Evolutionary conservation across 306 rosid species (phyloP), one percentile per base, ranked within the genome.

Genomic region (Cucurbita argyrosperma): DNA sequence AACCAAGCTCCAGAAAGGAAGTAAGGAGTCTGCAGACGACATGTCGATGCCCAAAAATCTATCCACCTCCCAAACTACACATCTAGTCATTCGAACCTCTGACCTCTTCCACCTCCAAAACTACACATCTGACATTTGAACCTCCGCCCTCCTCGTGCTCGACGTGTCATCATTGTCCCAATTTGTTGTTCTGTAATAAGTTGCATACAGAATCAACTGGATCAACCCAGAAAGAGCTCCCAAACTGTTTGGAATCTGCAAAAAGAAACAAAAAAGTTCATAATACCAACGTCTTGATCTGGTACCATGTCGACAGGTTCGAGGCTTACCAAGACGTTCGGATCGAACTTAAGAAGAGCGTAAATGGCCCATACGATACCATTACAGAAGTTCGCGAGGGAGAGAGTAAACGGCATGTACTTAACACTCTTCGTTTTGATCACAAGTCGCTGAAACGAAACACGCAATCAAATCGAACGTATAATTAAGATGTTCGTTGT

Each of bases 321-420:
- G 35, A 30, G 55, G 4, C 19, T 26, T 89, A 90, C 97, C 94
- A 76, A 79, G 1, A 94, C 19, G 55, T 80, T 83, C 43, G 70
- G 87, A 82, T 94, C 96, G 75, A 90, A 83, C 72, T 75, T 85
- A 18, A 90, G 87, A 21, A 83, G 37, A 8, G 99, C 88, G 71
- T 86, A 94, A 30, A 53, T 4, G 4, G 76, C 77, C 97, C 97
- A 91, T 5, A 87, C 5, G 10, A 76, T 0, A 45, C 90, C 96
- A 63, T 91, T 89, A 75, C 23, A 43, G 58, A 94, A 85, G 85
- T 72, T 87, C 19, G 92, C 74, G 0, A 94, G 52, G 4, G 99
- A 91, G 59, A 91, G 92, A 45, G 61, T 57, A 72, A 94, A 87
- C 0, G 99, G 97, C 97, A 94, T 94, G 75, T 89, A 91, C 74